These are phyloP conservation scores for Alisma plantagoaquatica DNA, from an alignment of 106 monocot genomes.

Conservation along the genomic window DNA sequence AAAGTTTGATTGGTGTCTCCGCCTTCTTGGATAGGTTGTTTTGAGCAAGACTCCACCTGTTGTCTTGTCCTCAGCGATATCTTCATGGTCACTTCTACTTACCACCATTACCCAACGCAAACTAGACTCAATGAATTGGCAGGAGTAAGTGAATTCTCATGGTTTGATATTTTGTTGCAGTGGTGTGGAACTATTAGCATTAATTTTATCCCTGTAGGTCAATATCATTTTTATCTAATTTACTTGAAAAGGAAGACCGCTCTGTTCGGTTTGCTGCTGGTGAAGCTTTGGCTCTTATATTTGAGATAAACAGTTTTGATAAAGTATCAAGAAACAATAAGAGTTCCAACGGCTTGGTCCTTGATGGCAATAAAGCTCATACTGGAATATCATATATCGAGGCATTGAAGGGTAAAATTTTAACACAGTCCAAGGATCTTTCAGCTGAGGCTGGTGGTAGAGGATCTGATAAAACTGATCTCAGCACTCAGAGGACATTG, in stretches of 20 bases:
- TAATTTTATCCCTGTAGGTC: conserved; percentile 29
- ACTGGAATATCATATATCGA: conserved; percentile 36
- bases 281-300: conserved; percentile 79
- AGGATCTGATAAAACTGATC: conserved; percentile 72
- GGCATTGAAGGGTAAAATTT: conserved; percentile 67
- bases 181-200: background rate
- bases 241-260: conserved; percentile 76
- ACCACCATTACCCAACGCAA: conserved; percentile 56
- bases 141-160: conserved; percentile 49
- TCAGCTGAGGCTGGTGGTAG: conserved; percentile 88
- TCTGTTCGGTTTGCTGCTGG: conserved; percentile 93
- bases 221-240: conserved; percentile 53
- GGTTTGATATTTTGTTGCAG: background rate
- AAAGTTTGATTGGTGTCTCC: background rate
- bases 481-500: conserved; percentile 54
- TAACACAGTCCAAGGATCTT: conserved; percentile 40
- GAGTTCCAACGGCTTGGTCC: background rate
- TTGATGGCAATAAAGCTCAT: conserved; percentile 25
- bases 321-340: conserved; percentile 24
- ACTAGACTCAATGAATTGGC: conserved; percentile 70
- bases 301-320: conserved; percentile 56
- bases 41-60: conserved; percentile 32
- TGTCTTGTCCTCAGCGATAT: conserved; percentile 61
- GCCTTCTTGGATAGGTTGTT: conserved; percentile 1
- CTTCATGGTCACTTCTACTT: conserved; percentile 90